Conservation (phyloP, 2,329 filamentous ascomycete species). For the Didymella arachidicola region DNA sequence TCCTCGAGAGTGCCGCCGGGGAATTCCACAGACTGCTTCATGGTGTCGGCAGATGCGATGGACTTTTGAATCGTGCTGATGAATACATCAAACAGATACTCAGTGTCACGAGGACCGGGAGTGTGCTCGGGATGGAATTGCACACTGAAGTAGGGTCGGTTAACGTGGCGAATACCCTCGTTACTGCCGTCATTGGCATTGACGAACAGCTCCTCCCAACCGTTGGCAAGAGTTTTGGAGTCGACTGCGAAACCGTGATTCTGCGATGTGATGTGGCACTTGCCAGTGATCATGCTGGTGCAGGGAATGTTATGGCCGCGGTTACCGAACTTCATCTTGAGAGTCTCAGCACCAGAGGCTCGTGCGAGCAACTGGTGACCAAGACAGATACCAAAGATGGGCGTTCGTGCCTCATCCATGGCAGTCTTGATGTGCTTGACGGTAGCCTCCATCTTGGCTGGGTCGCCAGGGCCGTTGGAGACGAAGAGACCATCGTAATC, state of each 20-base stretch:
- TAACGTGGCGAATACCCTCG: conserved; percentile 90
- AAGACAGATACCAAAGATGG: conserved; percentile 95
- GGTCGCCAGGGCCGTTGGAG: conserved; percentile 97
- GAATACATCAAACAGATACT: conserved; percentile 97
- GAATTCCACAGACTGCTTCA: conserved; percentile 80
- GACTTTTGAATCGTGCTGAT: conserved; percentile 81
- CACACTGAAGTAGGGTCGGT: conserved; percentile 95
- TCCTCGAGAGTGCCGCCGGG: conserved; percentile 83
- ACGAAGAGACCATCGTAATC: conserved; percentile 97
- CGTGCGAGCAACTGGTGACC: conserved; percentile 92
- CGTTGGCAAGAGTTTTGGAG: conserved; percentile 73
- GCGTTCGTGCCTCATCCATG: conserved; percentile 79
- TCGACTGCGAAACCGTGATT: conserved; percentile 98
- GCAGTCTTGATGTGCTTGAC: conserved; percentile 80
- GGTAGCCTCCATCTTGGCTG: conserved; percentile 80
- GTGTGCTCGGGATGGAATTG: conserved; percentile 99
- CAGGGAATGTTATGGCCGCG: conserved; percentile 98
- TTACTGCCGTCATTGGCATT: conserved; percentile 99
- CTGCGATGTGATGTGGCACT: conserved; percentile 98
- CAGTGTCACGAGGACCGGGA: conserved; percentile 92
- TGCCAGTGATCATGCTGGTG: conserved; percentile 92
- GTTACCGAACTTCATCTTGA: conserved; percentile 99
- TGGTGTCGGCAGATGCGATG: conserved; percentile 69
- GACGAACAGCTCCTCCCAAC: conserved; percentile 94
- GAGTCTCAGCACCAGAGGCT: conserved; percentile 82